Evolutionary conservation across 495 filamentous ascomycete genomes (phyloP).

Genomic region (Penicillium cosmopolitanum): DNA sequence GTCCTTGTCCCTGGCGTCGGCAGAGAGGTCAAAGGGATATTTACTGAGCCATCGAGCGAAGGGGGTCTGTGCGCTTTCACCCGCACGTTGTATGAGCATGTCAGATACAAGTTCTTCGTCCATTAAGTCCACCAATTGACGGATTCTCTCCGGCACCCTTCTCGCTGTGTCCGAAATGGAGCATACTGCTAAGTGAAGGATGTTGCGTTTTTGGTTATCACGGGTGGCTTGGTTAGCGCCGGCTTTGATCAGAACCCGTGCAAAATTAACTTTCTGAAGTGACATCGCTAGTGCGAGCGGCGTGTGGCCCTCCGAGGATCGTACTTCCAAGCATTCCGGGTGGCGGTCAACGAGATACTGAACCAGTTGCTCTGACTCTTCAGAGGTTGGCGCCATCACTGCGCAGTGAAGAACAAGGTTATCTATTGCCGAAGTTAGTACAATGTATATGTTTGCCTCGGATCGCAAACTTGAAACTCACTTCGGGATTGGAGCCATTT

Average conservation of each 20-base stretch:
- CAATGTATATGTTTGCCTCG: neutral
- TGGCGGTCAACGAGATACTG: slow-evolving; percentile 61
- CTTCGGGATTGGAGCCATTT: slow-evolving; percentile 62
- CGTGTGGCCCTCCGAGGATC: slow-evolving; percentile 57
- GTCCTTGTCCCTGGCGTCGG: neutral
- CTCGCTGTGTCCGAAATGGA: slow-evolving; percentile 27
- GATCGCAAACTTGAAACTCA: slow-evolving; percentile 24
- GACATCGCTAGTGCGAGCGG: slow-evolving; percentile 63
- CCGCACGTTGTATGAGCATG: slow-evolving; percentile 51
- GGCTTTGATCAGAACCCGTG: slow-evolving; percentile 61
- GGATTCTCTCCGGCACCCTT: slow-evolving; percentile 34
- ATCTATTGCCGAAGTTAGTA: slow-evolving; percentile 37
- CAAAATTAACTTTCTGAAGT: slow-evolving; percentile 52
- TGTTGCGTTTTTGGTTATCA: slow-evolving; percentile 56
- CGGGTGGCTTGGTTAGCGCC: slow-evolving; percentile 67
- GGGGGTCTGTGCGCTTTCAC: slow-evolving; percentile 52
- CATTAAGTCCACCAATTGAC: slow-evolving; percentile 54
- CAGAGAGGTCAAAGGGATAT: neutral
- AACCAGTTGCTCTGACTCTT: slow-evolving; percentile 55
- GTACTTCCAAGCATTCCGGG: slow-evolving; percentile 61
- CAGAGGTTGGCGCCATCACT: slow-evolving; percentile 47
- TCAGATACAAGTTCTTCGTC: slow-evolving; percentile 49
- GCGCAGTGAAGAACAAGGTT: slow-evolving; percentile 70
- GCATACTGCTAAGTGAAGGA: slow-evolving; percentile 55
- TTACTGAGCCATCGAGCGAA: slow-evolving; percentile 36